Conservation (phyloP, 441 rosid genomes). For the Gossypium gossypioides region DNA sequence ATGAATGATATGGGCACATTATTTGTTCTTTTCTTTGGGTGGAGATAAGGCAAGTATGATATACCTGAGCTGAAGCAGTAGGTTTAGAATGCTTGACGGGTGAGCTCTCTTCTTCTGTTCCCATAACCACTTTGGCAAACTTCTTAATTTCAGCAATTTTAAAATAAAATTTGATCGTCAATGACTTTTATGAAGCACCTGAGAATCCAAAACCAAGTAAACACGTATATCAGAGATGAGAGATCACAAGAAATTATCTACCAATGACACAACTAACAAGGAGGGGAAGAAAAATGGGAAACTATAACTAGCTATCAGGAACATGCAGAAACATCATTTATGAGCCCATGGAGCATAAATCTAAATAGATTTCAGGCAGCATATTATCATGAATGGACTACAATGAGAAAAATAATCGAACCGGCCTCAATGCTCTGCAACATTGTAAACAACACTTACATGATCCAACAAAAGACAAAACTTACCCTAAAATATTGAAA, state of each 20-base stretch:
- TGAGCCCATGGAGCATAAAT: background rate
- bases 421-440: background rate
- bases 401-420: background rate
- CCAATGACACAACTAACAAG: background rate
- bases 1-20: background rate
- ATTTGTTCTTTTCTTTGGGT: background rate
- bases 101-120: slow-evolving; percentile 67
- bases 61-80: slow-evolving; percentile 64
- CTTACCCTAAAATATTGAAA: background rate
- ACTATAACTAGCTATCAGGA: background rate
- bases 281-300: background rate
- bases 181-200: slow-evolving; percentile 21
- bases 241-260: background rate
- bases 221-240: background rate
- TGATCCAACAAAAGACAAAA: background rate
- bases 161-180: background rate
- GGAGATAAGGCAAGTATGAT: background rate
- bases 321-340: background rate
- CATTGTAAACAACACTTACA: background rate
- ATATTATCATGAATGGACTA: background rate
- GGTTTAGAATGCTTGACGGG: slow-evolving; percentile 65
- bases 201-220: slow-evolving; percentile 14
- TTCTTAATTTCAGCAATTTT: background rate
- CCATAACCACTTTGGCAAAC: slow-evolving; percentile 30
- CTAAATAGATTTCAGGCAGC: background rate